These are phyloP conservation scores for Puccinia hordei DNA, from an alignment of 1,284 basidiomycete species.

Conservation along the genomic window DNA sequence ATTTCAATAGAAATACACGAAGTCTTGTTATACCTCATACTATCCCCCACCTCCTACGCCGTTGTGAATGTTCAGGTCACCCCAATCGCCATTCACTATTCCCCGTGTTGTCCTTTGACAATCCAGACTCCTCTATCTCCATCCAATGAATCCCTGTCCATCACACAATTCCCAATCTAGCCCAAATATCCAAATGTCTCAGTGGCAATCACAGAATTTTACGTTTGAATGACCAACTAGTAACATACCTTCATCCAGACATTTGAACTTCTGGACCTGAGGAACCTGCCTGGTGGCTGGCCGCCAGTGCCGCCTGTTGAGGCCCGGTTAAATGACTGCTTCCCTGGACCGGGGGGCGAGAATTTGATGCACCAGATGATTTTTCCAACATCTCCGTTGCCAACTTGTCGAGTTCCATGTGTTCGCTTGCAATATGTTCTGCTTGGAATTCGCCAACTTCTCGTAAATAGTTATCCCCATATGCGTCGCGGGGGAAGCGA, in stretches of 20 bases:
- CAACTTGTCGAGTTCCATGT: background rate
- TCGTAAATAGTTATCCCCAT: background rate
- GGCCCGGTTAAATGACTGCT: background rate
- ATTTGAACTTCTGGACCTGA: slow-evolving; percentile 1
- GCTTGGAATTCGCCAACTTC: slow-evolving; percentile 8
- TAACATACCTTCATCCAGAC: background rate
- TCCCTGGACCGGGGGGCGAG: background rate
- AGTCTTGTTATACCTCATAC: background rate
- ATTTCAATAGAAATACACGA: background rate
- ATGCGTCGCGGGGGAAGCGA: background rate
- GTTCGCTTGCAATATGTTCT: background rate
- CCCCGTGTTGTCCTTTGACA: background rate
- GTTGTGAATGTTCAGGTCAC: background rate
- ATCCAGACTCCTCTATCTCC: background rate
- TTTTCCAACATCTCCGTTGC: background rate
- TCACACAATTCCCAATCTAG: background rate
- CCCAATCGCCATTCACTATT: background rate
- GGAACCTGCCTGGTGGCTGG: background rate
- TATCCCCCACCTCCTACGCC: background rate
- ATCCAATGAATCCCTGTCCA: background rate
- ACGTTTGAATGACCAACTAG: background rate
- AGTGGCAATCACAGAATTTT: background rate
- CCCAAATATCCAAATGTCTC: background rate
- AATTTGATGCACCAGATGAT: background rate
- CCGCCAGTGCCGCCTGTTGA: background rate